A percentile compares a stretch with the other conserved stretches of the same genome.
These are phyloP conservation scores for Whalleya microplaca DNA, from an alignment of 2,329 filamentous ascomycete species.

Conservation along the genomic window DNA sequence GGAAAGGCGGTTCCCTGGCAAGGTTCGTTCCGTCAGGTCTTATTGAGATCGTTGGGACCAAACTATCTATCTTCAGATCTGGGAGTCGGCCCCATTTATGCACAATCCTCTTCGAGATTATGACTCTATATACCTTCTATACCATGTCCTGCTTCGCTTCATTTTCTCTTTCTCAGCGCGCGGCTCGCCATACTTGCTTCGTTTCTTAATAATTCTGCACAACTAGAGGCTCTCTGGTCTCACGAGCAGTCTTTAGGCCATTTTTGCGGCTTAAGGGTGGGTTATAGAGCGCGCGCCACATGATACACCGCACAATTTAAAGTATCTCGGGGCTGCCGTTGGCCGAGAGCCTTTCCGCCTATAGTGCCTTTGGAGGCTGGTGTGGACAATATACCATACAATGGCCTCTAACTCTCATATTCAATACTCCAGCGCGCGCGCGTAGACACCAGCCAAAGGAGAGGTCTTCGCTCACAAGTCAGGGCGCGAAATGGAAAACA, in stretches of 20 bases:
- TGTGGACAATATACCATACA: constrained; percentile 23
- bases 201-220: constrained; percentile 22
- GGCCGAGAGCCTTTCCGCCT: constrained; percentile 13
- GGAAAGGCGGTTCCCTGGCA: constrained; percentile 19
- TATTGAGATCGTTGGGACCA: constrained; percentile 19
- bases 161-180: constrained; percentile 36
- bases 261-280: constrained; percentile 14
- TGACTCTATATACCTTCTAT: not conserved
- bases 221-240: constrained; percentile 25
- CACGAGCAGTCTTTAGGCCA: constrained; percentile 11
- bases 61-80: constrained; percentile 13
- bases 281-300: constrained; percentile 32
- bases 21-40: constrained; percentile 34
- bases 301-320: constrained; percentile 29
- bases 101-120: not conserved
- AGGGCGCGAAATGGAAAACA: constrained; percentile 9
- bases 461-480: constrained; percentile 7
- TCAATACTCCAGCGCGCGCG: constrained; percentile 29
- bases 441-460: constrained; percentile 20
- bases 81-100: constrained; percentile 22
- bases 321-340: constrained; percentile 17
- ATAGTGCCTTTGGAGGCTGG: constrained; percentile 22
- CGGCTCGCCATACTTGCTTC: constrained; percentile 33
- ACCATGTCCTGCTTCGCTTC: constrained; percentile 4
- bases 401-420: constrained; percentile 6